Base-by-base conservation (phyloP, 805 yeast genomes). In the Metschnikowia vanudenii region DNA sequence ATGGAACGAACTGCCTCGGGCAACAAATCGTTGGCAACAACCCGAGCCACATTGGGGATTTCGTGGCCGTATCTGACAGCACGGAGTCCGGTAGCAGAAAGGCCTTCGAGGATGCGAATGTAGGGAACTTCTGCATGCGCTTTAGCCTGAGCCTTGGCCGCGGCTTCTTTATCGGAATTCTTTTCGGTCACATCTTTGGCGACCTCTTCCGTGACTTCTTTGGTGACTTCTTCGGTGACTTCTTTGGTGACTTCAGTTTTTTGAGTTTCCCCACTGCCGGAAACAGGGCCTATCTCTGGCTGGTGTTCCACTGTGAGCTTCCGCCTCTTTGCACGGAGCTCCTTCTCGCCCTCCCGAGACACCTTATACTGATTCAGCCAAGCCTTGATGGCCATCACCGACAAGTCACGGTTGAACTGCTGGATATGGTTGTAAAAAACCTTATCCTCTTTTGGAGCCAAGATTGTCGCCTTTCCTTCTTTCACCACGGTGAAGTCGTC, bases 381-480 rank as follows among this genome's bases (percentile, higher is more conserved):
- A 0, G 98, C 96, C 47, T 82, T 78, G 50, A 94, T 91, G 8
- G 88, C 90, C 56, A 85, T 71, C 5, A 88, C 85, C 54, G 96
- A 85, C 40, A 94, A 69, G 62, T 94, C 99, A 58, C 99, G 78
- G 65, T 94, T 94, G 68, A 90, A 94, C 67, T 92, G 98, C 68
- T 94, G 99, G 46, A 94, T 86, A 9, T 96, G 97, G 63, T 94
- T 94, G 68, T 94, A 94, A 62, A 94, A 94, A 10, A 94, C 99
- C 49, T 76, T 75, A 55, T 87, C 90, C 40, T 82, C 82, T 57
- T 87, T 84, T 3, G 96, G 92, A 51, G 85, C 86, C 28, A 91
- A 71, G 37, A 94, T 82, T 19, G 83, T 78, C 12, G 98, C 97
- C 46, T 76, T 71, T 1, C 99, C 99, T 64, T 94, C 99, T 37